Percentiles rank a stretch among this genome's conserved stretches.
These are phyloP conservation scores for Lotus japonicus DNA, from an alignment of 306 rosid genomes.

Conservation along the genomic window DNA sequence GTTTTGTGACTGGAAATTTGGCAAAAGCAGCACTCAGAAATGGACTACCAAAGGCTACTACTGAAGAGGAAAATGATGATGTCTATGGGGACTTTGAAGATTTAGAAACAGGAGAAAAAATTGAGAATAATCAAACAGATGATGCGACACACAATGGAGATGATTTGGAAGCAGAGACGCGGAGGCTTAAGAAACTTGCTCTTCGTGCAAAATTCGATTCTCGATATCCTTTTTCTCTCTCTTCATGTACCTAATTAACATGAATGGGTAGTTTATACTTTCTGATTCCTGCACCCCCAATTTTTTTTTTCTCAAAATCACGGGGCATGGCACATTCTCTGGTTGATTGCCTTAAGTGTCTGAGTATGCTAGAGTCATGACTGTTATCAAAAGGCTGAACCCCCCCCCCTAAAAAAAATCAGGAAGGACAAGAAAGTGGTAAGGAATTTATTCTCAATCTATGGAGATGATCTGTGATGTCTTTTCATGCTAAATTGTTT, in stretches of 20 bases:
- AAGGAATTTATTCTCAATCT: not conserved
- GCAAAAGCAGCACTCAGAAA: constrained; percentile 74
- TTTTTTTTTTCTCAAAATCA: too few relatives aligned
- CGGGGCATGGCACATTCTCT: too few relatives aligned
- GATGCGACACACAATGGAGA: constrained; percentile 35
- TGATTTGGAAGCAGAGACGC: constrained; percentile 48
- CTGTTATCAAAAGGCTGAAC: too few relatives aligned
- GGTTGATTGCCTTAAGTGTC: too few relatives aligned
- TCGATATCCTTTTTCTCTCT: constrained; percentile 73
- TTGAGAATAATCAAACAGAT: too few relatives aligned
- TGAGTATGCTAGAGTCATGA: too few relatives aligned
- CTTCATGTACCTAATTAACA: not conserved
- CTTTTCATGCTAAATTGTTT: not conserved
- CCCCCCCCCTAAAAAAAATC: too few relatives aligned
- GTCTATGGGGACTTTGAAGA: constrained; percentile 91
- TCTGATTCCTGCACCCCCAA: not conserved
- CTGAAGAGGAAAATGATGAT: constrained; percentile 46
- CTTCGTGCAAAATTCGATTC: constrained; percentile 81
- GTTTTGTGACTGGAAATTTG: constrained; percentile 88
- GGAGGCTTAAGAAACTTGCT: constrained; percentile 79
- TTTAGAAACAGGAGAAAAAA: constrained; percentile 70
- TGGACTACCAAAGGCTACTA: constrained; percentile 24
- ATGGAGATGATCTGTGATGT: not conserved
- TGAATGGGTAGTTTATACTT: not conserved
- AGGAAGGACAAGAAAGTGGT: not conserved